Conservation (phyloP, 257 asterid species). For the Lithospermum erythrorhizon region DNA sequence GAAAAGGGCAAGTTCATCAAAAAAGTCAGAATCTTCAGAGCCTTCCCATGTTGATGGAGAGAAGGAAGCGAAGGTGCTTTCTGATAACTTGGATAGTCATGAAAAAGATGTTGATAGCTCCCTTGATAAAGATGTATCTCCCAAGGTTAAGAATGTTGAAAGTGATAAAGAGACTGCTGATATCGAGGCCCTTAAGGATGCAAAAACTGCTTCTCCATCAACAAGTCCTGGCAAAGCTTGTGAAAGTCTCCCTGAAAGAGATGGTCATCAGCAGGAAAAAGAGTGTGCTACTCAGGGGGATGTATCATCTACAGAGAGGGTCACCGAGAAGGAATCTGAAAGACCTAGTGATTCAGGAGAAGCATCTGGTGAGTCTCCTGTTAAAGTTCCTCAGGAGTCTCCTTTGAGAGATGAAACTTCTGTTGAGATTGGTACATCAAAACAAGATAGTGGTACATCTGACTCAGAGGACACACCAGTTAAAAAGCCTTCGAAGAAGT, state of each 20-base stretch:
- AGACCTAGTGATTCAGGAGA: conserved; percentile 33
- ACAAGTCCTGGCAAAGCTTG: conserved; percentile 36
- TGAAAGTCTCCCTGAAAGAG: conserved; percentile 28
- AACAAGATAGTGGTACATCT: conserved; percentile 35
- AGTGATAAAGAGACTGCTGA: conserved; percentile 38
- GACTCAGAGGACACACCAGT: conserved; percentile 22
- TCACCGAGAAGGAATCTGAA: conserved; percentile 37
- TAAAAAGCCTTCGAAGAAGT: conserved; percentile 10
- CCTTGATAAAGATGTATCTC: conserved; percentile 24
- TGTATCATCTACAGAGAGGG: conserved; percentile 23
- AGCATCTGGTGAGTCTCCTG: conserved; percentile 15
- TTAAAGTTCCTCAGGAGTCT: conserved; percentile 21
- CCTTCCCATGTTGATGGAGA: conserved; percentile 19
- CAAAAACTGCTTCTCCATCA: conserved; percentile 34
- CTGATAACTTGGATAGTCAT: conserved; percentile 18
- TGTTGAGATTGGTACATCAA: conserved; percentile 26
- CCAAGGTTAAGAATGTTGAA: conserved; percentile 25
- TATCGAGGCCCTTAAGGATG: conserved; percentile 21
- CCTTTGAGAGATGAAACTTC: conserved; percentile 27
- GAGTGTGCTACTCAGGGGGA: conserved; percentile 31
- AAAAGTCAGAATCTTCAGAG: conserved; percentile 31
- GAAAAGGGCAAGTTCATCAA: conserved; percentile 16
- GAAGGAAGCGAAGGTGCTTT: conserved; percentile 36
- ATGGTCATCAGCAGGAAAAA: conserved; percentile 16
- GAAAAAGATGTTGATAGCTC: conserved; percentile 29